Evolutionary conservation across 2,329 filamentous ascomycete genomes (phyloP).

Genomic region (Epichloe sibirici): DNA sequence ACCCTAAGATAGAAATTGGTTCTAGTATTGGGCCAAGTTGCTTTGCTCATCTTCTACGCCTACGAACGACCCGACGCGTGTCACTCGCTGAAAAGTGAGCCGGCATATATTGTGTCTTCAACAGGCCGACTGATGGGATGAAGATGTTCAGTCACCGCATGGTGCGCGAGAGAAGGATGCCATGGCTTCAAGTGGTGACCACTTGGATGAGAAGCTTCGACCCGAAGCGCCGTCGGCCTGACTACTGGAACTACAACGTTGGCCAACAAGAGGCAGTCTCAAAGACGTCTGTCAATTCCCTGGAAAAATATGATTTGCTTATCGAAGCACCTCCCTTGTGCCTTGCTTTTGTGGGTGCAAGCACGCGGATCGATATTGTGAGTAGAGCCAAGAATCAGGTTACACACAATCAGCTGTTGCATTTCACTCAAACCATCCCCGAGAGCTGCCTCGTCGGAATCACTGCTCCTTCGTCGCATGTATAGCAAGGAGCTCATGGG

Average conservation of each 20-base stretch:
- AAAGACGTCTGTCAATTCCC: constrained; percentile 18
- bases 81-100: constrained; percentile 40
- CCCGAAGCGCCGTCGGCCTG: constrained; percentile 61
- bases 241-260: constrained; percentile 50
- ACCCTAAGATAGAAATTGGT: constrained; percentile 79
- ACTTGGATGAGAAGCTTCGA: constrained; percentile 59
- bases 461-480: constrained; percentile 16
- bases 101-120: constrained; percentile 17
- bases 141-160: constrained; percentile 45
- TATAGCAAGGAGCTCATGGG: constrained; percentile 27
- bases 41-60: constrained; percentile 55
- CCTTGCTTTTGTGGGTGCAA: not conserved
- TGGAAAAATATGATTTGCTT: not conserved
- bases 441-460: constrained; percentile 33
- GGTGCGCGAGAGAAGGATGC: constrained; percentile 46
- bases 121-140: constrained; percentile 34
- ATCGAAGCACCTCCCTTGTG: not conserved
- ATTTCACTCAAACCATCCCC: constrained; percentile 21
- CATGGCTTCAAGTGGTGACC: constrained; percentile 45
- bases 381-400: constrained; percentile 32
- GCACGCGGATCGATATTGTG: constrained; percentile 8
- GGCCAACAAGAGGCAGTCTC: constrained; percentile 31
- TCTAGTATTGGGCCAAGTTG: constrained; percentile 63
- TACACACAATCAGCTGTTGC: constrained; percentile 33
- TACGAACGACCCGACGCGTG: constrained; percentile 18